Base-by-base conservation (phyloP, 1,284 basidiomycete genomes). In the Pascua guehoae region DNA sequence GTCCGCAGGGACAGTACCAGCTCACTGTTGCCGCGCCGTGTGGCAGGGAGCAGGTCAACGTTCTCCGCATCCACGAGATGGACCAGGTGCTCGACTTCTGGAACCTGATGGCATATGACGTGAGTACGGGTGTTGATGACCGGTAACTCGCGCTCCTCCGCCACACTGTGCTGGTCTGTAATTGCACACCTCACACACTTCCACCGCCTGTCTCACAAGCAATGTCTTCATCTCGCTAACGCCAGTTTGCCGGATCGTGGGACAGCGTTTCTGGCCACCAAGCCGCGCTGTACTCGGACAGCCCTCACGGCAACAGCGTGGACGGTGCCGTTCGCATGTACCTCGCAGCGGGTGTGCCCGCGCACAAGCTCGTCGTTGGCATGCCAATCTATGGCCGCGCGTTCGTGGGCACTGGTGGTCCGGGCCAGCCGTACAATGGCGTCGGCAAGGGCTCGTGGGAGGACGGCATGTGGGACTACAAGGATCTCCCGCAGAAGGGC, bases 381-480 rank as follows among this genome's bases (percentile, higher is more conserved):
- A 86, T 93, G 68, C 91, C 91, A 2, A 77, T 91, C 2, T 92
- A 92, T 67, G 91, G 91, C 0, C 85, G 88, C 57, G 86, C 87
- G 0, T 97, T 95, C 73, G 85, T 88, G 70, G 79, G 85, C 49
- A 94, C 91, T 0, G 73, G 75, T 45, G 91, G 91, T 0, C 82
- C 91, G 41, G 89, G 89, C 9, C 72, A 82, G 48, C 74, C 89
- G 1, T 97, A 86, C 80, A 51, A 63, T 51, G 73, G 73, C 83
- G 83, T 89, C 55, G 90, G 90, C 4, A 84, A 87, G 39, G 73
- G 70, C 14, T 71, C 74, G 58, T 60, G 79, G 71, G 72, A 72
- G 63, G 65, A 58, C 37, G 76, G 75, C 11, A 74, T 72, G 68
- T 74, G 70, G 75, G 86, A 88, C 47, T 92, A 93, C 81, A 87